Evolutionary conservation across 495 filamentous ascomycete genomes (phyloP), one percentile per base, ranked within the genome.

Genomic region (Tetracladium marchalianum): DNA sequence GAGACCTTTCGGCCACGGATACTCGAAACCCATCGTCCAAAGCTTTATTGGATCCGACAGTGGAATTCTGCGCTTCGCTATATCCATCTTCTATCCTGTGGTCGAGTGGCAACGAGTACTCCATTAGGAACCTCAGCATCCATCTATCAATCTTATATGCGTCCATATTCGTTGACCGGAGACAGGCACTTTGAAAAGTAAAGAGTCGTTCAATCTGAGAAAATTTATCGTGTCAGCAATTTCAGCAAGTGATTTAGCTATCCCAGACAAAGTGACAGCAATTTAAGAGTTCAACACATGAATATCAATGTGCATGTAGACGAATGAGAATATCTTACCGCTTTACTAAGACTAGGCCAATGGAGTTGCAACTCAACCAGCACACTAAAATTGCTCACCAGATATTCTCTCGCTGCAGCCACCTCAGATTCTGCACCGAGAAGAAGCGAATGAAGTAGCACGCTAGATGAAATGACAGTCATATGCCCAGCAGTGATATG

Each of bases 61-160:
- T 27, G 22, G 22, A 27, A 27, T 27, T 27, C 22, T 7, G 22
- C n/a, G n/a, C n/a, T 27, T 27, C 22, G 7, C 22, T 27, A 7
- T 27, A 3, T 3, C 3, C 7, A 27, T 27, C 22, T 7, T 7
- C 22, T 7, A 7, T 27, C 22, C 22, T 36, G 2, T 10, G 6
- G 9, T 44, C 32, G 18, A 44, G 34, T 10, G 27, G 31, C 32
- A 44, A 44, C 12, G 43, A 11, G 19, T 44, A 19, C 15, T 44
- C 43, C 8, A 44, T 44, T 5, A 44, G 19, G 15, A 44, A 44
- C 9, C 43, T 11, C n/a, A 44, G 3, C 43, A 44, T 44, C 43
- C 43, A 44, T 15, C 18, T 36, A 24, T 24, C 19, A 35, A 44
- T 31, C 17, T 18, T 18, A 18, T 44, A 32, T 15, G 43, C 15